Evolutionary conservation across 2,329 filamentous ascomycete genomes (phyloP).

Genomic region (Alternaria brassicae): DNA sequence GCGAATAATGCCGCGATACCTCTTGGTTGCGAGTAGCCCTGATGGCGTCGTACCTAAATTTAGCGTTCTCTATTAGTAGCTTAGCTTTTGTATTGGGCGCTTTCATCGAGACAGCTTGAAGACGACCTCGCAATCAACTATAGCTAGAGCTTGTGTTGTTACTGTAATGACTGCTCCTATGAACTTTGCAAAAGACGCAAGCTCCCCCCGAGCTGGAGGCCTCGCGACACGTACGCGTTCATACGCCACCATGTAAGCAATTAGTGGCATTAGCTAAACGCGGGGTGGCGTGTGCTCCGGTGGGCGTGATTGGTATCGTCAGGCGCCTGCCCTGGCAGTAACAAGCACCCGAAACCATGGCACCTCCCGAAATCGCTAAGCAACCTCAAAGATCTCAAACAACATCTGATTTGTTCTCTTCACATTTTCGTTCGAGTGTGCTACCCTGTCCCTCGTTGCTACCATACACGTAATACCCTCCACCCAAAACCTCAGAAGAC

Average conservation of each 20-base stretch:
- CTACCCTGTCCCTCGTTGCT: not conserved
- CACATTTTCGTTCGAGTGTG: not conserved
- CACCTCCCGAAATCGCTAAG: not conserved
- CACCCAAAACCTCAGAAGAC: not conserved
- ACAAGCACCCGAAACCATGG: not conserved
- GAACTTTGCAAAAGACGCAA: not conserved
- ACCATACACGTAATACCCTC: not conserved
- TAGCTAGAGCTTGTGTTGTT: not conserved
- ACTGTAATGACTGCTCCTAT: not conserved
- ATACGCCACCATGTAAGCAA: not conserved
- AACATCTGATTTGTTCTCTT: not conserved
- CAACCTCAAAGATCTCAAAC: not conserved
- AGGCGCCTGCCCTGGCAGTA: not conserved
- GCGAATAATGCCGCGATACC: not conserved
- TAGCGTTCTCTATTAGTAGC: not conserved
- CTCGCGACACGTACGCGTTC: slow-evolving; percentile 1
- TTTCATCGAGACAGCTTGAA: not conserved
- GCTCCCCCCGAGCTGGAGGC: not conserved
- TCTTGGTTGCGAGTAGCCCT: not conserved
- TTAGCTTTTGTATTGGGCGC: not conserved
- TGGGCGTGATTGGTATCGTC: not conserved
- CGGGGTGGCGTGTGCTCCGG: not conserved
- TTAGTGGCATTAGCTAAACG: not conserved
- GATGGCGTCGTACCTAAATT: not conserved
- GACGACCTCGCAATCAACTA: not conserved